Evolutionary conservation across 495 filamentous ascomycete genomes (phyloP).

Genomic region (Chaetomium fimeti): DNA sequence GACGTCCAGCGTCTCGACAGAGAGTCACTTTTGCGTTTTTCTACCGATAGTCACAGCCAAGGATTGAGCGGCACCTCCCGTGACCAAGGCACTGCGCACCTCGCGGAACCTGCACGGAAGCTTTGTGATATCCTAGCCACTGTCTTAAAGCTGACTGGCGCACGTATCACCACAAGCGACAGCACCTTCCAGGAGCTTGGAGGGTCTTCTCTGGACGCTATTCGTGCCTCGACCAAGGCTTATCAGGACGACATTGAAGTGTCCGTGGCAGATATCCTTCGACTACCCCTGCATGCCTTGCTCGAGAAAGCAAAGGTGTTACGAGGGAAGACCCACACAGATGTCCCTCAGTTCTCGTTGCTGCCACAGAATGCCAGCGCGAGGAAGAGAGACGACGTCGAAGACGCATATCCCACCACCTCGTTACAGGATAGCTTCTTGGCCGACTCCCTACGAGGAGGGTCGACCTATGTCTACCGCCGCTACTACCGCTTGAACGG

Average conservation of each 20-base stretch:
- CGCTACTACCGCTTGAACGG: background rate
- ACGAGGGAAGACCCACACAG: background rate
- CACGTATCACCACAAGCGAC: background rate
- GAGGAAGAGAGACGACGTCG: background rate
- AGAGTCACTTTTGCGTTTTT: background rate
- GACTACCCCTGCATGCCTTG: background rate
- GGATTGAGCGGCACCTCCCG: background rate
- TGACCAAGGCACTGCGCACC: background rate
- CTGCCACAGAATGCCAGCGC: background rate
- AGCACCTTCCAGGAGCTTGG: background rate
- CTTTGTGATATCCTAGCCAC: background rate
- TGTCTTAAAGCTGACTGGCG: background rate
- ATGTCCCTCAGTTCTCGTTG: background rate
- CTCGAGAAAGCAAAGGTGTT: background rate
- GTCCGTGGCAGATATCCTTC: background rate
- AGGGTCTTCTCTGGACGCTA: background rate
- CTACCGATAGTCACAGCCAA: background rate
- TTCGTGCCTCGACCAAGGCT: background rate
- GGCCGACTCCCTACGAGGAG: background rate
- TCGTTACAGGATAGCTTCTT: background rate
- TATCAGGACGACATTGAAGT: background rate
- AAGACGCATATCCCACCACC: background rate
- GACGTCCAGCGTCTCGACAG: background rate
- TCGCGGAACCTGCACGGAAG: background rate
- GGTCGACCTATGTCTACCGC: background rate